Conservation (phyloP, 164 flowering plant genomes). For the Vitis amurensis region DNA sequence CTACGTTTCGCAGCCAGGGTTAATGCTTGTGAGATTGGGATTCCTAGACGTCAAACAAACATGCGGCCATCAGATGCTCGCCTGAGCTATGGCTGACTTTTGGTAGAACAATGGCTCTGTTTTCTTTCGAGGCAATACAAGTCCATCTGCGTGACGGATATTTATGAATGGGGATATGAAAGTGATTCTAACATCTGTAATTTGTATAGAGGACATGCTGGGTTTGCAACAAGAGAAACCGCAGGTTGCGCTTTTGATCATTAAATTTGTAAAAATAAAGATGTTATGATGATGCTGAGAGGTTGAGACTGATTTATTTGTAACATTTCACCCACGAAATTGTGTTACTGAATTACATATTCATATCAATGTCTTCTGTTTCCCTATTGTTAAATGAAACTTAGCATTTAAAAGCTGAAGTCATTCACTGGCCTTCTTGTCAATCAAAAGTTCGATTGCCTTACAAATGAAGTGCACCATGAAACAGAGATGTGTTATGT, state of each 20-base stretch:
- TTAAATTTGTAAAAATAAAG: slow-evolving; percentile 12
- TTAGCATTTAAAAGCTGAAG: too few relatives aligned
- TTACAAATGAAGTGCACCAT: too few relatives aligned
- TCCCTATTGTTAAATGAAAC: too few relatives aligned
- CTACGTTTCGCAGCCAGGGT: slow-evolving; percentile 92
- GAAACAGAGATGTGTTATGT: too few relatives aligned
- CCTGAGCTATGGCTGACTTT: slow-evolving; percentile 61
- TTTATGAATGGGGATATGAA: slow-evolving; percentile 7
- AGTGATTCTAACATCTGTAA: slow-evolving; percentile 44
- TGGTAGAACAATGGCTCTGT: background rate
- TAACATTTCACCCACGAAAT: background rate
- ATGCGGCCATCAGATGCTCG: slow-evolving; percentile 61
- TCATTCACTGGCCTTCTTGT: too few relatives aligned
- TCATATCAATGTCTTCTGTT: too few relatives aligned
- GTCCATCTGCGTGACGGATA: slow-evolving; percentile 4
- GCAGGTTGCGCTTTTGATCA: slow-evolving; percentile 3
- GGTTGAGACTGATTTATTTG: slow-evolving; percentile 4
- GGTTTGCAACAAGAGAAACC: slow-evolving; percentile 9
- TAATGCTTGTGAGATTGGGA: slow-evolving; percentile 92
- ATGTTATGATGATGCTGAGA: slow-evolving; percentile 3
- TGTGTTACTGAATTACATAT: background rate
- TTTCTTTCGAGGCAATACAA: slow-evolving; percentile 5
- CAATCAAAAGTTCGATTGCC: too few relatives aligned
- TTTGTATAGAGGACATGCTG: slow-evolving; percentile 36
- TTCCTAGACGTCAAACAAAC: slow-evolving; percentile 75